These are phyloP conservation scores for Uronychia setigera DNA, from an alignment of 73 alveolate genomes.

Conservation along the genomic window DNA sequence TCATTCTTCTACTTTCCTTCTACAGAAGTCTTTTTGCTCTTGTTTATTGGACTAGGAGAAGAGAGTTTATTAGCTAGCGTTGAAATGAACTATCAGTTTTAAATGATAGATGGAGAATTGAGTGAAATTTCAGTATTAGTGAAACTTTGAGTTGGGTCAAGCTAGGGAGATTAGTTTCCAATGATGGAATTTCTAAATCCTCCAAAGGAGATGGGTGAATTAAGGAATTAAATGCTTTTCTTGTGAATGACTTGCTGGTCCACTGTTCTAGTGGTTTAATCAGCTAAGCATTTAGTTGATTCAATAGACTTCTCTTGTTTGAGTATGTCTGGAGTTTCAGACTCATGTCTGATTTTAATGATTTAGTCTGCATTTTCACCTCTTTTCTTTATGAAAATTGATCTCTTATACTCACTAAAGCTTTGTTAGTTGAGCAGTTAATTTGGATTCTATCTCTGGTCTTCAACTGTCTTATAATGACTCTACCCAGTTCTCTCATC, in stretches of 20 bases:
- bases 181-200: neutral
- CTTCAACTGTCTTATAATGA: no score
- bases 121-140: neutral
- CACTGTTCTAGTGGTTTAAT: no score
- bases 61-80: neutral
- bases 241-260: neutral
- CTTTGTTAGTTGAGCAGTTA: no score
- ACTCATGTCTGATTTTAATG: no score
- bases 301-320: no score
- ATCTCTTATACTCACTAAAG: no score
- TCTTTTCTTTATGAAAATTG: no score
- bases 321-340: no score
- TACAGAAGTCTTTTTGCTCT: neutral
- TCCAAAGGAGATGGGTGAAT: neutral
- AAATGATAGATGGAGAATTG: neutral
- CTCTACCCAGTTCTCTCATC: no score
- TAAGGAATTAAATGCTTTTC: neutral
- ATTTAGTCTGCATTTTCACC: no score
- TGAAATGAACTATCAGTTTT: neutral
- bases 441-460: no score
- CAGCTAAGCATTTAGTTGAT: no score
- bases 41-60: neutral
- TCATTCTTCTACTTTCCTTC: neutral
- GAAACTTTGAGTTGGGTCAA: neutral
- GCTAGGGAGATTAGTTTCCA: neutral